These are phyloP conservation scores for Neoarthrinium moseri DNA, from an alignment of 2,329 filamentous ascomycete genomes.

Conservation along the genomic window DNA sequence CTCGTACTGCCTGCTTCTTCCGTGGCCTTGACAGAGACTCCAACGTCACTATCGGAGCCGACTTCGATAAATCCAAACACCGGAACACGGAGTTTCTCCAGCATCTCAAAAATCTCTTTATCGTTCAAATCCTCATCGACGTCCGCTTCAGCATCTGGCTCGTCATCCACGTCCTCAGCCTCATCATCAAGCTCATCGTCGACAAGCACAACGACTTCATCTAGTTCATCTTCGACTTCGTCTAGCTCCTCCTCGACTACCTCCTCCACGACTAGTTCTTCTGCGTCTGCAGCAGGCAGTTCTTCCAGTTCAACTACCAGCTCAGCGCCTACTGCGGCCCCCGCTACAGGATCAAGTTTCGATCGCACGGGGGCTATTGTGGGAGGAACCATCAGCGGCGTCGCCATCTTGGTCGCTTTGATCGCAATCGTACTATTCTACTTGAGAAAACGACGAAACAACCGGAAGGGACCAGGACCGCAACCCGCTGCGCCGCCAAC, in stretches of 20 bases:
- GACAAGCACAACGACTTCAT: slow-evolving; percentile 5
- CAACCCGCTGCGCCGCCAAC: slow-evolving; percentile 25
- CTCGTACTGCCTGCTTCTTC: slow-evolving; percentile 38
- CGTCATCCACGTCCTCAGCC: slow-evolving; percentile 12
- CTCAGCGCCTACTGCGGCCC: slow-evolving; percentile 4
- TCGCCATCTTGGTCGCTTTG: slow-evolving; percentile 43
- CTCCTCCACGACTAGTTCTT: slow-evolving; percentile 2
- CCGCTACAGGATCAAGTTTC: slow-evolving; percentile 17
- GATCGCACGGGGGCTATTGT: slow-evolving; percentile 50
- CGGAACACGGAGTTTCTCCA: slow-evolving; percentile 18
- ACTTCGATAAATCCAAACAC: slow-evolving; percentile 36
- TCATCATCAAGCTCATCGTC: slow-evolving; percentile 12
- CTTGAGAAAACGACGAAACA: slow-evolving; percentile 40
- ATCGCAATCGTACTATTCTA: slow-evolving; percentile 41
- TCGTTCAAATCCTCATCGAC: slow-evolving; percentile 14
- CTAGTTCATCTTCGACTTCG: neutral
- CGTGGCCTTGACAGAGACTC: slow-evolving; percentile 38
- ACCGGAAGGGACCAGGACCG: slow-evolving; percentile 40
- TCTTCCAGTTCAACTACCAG: slow-evolving; percentile 9
- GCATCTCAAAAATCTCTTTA: no score
- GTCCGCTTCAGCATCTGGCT: slow-evolving; percentile 16
- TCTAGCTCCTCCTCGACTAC: slow-evolving; percentile 5
- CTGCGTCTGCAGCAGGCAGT: slow-evolving; percentile 10
- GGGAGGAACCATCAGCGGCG: slow-evolving; percentile 52
- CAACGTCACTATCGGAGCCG: slow-evolving; percentile 37